These are phyloP conservation scores for Eucalyptus sp. DNA, from an alignment of 345 rosid genomes.

Conservation along the genomic window DNA sequence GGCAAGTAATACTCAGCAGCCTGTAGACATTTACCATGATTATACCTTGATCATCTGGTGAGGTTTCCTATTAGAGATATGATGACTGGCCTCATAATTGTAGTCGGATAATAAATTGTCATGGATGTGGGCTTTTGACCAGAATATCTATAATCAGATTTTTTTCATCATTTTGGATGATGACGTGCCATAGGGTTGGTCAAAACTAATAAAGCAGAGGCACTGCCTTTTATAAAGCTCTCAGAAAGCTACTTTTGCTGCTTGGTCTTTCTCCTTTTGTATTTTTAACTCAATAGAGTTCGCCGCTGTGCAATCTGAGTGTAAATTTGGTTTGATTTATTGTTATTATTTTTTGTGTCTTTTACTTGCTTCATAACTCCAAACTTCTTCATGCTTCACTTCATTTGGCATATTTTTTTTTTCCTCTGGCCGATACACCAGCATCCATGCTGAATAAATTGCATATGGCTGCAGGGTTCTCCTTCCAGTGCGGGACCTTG, in stretches of 20 bases:
- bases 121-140: not conserved
- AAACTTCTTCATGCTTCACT: not conserved
- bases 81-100: not conserved
- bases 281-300: not conserved
- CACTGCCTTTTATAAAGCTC: not conserved
- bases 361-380: not conserved
- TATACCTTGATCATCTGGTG: not conserved
- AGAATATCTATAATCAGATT: not conserved
- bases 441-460: not conserved
- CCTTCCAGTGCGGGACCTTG: not conserved
- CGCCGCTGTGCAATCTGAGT: not conserved
- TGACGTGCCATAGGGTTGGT: not conserved
- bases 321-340: not conserved
- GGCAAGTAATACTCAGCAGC: not conserved
- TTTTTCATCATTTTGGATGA: not conserved
- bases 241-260: not conserved
- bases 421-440: not conserved
- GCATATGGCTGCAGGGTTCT: not conserved
- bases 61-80: not conserved
- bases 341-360: not conserved
- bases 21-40: not conserved
- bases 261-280: not conserved
- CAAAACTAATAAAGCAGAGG: not conserved
- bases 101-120: not conserved
- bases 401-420: not conserved